Conservation (phyloP, 1,284 basidiomycete genomes). For the Ustilago xerochloae region DNA sequence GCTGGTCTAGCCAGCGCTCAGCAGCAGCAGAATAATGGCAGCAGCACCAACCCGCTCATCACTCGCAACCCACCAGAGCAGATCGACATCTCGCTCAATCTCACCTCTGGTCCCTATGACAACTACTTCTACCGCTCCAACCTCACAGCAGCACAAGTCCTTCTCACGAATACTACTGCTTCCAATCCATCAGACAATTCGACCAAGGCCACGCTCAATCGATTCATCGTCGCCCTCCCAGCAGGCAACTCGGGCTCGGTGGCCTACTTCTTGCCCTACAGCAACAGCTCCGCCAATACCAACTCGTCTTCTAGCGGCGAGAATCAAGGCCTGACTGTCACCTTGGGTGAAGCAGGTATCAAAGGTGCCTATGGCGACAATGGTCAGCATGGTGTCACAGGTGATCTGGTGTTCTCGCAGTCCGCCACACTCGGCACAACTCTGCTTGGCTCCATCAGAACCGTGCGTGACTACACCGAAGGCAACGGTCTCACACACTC, state of each 20-base stretch:
- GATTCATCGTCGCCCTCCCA: slow-evolving; percentile 70
- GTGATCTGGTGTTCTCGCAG: slow-evolving; percentile 66
- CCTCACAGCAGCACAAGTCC: slow-evolving; percentile 69
- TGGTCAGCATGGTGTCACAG: slow-evolving; percentile 70
- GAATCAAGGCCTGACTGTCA: slow-evolving; percentile 61
- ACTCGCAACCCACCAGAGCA: slow-evolving; percentile 25
- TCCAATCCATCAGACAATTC: slow-evolving; percentile 24
- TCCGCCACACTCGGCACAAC: slow-evolving; percentile 70
- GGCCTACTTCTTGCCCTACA: slow-evolving; percentile 32
- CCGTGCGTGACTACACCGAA: slow-evolving; percentile 70
- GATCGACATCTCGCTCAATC: slow-evolving; percentile 31
- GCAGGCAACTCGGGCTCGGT: slow-evolving; percentile 69
- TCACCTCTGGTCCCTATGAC: slow-evolving; percentile 63
- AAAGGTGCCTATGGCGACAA: slow-evolving; percentile 58
- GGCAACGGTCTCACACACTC: slow-evolving; percentile 62
- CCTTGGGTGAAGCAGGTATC: slow-evolving; percentile 61
- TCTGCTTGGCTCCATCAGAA: slow-evolving; percentile 70
- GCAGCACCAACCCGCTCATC: slow-evolving; percentile 25
- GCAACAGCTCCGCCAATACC: slow-evolving; percentile 3
- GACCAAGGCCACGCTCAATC: slow-evolving; percentile 51
- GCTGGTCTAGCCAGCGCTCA: slow-evolving; percentile 11
- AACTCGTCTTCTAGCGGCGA: not conserved
- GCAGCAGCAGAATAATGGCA: slow-evolving; percentile 11
- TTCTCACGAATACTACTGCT: slow-evolving; percentile 68
- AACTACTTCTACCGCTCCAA: slow-evolving; percentile 71